Conservation (phyloP, 163 green algal genomes). For the Scenedesmus sp. region DNA sequence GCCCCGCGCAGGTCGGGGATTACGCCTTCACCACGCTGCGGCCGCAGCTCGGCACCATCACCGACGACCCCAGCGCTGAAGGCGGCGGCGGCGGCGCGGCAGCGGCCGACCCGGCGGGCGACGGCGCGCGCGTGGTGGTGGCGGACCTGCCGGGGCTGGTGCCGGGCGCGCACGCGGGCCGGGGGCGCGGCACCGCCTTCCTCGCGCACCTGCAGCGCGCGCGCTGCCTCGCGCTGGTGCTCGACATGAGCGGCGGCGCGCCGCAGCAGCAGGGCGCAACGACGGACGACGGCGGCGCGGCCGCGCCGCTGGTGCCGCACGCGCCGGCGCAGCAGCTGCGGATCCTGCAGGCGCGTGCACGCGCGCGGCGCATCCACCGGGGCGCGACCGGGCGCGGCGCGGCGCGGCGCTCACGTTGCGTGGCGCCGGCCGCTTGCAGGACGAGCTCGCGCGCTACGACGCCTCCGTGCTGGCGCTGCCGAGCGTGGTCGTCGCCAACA, state of each 20-base stretch:
- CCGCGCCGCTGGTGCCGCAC: constrained; percentile 29
- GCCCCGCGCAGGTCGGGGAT: constrained; percentile 61
- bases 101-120: too few relatives aligned
- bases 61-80: not conserved
- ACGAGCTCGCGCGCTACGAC: constrained; percentile 27
- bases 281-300: not conserved
- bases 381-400: too few relatives aligned
- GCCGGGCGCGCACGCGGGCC: constrained; percentile 34
- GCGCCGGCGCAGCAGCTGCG: constrained; percentile 51
- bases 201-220: constrained; percentile 20
- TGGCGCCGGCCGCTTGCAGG: constrained; percentile 29
- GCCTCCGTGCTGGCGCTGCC: constrained; percentile 43
- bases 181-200: constrained; percentile 25
- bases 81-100: not conserved
- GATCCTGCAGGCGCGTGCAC: constrained; percentile 42
- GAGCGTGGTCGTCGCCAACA: constrained; percentile 72
- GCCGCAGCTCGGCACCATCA: constrained; percentile 82
- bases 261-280: constrained; percentile 14
- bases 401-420: too few relatives aligned
- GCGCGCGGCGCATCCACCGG: too few relatives aligned
- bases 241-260: constrained; percentile 24
- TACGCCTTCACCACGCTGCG: constrained; percentile 94
- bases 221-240: constrained; percentile 30
- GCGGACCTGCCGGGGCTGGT: constrained; percentile 66
- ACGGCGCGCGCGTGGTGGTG: constrained; percentile 35